A percentile compares a stretch with the other conserved stretches of the same genome.
Conservation (phyloP, 2,329 filamentous ascomycete species). For the Achaetomium macrosporum region DNA sequence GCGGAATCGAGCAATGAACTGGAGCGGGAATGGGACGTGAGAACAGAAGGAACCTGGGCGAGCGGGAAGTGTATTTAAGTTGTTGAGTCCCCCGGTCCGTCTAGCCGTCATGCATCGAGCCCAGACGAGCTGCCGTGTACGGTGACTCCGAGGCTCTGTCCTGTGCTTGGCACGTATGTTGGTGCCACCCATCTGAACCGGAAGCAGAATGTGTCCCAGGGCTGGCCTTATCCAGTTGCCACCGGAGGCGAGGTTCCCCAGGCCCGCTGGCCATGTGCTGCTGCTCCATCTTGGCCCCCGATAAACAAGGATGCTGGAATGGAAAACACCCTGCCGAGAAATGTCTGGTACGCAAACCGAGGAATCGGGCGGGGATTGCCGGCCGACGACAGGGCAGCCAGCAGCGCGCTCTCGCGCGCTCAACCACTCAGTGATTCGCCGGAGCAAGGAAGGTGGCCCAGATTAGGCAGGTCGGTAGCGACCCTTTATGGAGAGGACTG, state of each 20-base stretch:
- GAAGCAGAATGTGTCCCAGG: slow-evolving; percentile 18
- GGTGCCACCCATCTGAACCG: slow-evolving; percentile 1
- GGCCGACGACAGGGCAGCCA: not conserved
- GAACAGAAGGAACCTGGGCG: not conserved
- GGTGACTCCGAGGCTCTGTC: not conserved
- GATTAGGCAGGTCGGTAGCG: slow-evolving; percentile 25
- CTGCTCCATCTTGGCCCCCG: not conserved
- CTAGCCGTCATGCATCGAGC: not conserved
- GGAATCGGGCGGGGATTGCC: not conserved
- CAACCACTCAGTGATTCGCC: slow-evolving; percentile 20
- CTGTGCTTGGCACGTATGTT: not conserved
- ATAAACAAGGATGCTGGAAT: slow-evolving; percentile 14
- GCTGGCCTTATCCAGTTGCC: slow-evolving; percentile 8
- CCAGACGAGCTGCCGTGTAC: slow-evolving; percentile 1
- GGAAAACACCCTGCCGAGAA: slow-evolving; percentile 9
- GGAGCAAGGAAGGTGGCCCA: slow-evolving; percentile 12
- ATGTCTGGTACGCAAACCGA: not conserved
- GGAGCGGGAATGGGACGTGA: not conserved
- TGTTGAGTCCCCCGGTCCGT: not conserved
- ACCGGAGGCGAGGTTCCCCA: slow-evolving; percentile 9
- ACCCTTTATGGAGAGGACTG: slow-evolving; percentile 6
- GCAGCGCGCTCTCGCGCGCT: not conserved
- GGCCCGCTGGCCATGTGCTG: slow-evolving; percentile 10
- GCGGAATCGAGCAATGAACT: not conserved
- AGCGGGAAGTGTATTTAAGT: slow-evolving; percentile 7